Percentiles rank a stretch among this genome's conserved stretches.
phyloP scores from a whole-genome alignment of 208 protist genomes.

The Leishmania turanica region DNA sequence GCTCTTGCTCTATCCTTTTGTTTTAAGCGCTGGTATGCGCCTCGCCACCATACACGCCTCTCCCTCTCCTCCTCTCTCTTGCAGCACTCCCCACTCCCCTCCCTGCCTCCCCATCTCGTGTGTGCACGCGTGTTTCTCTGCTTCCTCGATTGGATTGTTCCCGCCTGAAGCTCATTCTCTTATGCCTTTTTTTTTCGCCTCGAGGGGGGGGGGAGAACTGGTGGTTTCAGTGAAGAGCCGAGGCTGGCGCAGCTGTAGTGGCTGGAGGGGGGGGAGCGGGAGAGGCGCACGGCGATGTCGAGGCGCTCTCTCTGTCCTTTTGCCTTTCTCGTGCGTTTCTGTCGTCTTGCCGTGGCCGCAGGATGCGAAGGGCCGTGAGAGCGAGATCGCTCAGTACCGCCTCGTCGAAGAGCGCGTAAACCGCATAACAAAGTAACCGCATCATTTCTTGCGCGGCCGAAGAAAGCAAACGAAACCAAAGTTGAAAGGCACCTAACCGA shows the following conservation, averaged over 20 bases:
- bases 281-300: neutral
- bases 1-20: neutral
- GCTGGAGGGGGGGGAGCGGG: neutral
- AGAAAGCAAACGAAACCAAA: neutral
- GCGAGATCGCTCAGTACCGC: neutral
- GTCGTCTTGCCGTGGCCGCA: neutral
- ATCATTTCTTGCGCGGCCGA: neutral
- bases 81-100: neutral
- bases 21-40: neutral
- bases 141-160: neutral
- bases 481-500: neutral
- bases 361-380: neutral
- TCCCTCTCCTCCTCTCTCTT: neutral
- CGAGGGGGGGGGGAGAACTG: neutral
- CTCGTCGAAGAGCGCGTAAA: neutral
- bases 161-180: neutral
- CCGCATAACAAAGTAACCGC: neutral
- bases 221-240: neutral
- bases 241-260: neutral
- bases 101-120: neutral
- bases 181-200: neutral
- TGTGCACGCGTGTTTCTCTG: neutral
- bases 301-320: neutral
- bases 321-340: neutral
- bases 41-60: neutral